Conservation (phyloP, 23 red algal genomes). For the Gracilaria domingensis region DNA sequence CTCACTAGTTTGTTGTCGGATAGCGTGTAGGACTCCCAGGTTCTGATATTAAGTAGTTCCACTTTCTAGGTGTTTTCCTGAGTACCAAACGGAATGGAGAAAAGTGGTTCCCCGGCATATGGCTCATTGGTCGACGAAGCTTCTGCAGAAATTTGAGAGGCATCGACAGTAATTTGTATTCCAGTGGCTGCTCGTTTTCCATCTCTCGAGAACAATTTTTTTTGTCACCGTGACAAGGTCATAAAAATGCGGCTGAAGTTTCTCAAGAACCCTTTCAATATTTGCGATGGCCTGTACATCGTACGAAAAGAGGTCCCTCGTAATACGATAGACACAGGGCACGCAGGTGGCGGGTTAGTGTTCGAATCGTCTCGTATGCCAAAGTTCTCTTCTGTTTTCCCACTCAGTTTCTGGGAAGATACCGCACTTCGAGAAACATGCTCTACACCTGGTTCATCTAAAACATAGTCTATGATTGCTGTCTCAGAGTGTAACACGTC, state of each 20-base stretch:
- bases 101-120: background rate
- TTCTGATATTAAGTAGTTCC: conserved; percentile 7
- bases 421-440: background rate
- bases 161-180: conserved; percentile 62
- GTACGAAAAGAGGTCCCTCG: conserved; percentile 50
- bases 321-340: conserved; percentile 52
- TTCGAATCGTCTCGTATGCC: conserved; percentile 27
- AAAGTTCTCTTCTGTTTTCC: background rate
- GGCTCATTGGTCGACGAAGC: background rate
- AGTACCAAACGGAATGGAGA: conserved; percentile 58
- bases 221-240: conserved; percentile 55
- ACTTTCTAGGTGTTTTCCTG: conserved; percentile 47
- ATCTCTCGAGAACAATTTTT: conserved; percentile 34
- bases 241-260: conserved; percentile 50
- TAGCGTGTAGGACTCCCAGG: background rate
- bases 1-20: background rate
- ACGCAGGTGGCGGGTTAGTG: conserved; percentile 29
- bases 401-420: background rate
- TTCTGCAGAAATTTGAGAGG: conserved; percentile 20
- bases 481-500: conserved; percentile 43
- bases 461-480: conserved; percentile 65
- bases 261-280: conserved; percentile 53
- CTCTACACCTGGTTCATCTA: conserved; percentile 64
- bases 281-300: conserved; percentile 48
- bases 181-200: conserved; percentile 48